Evolutionary conservation across 108 stramenopile species (phyloP).

Genomic region (Nitzschia inconspicua): DNA sequence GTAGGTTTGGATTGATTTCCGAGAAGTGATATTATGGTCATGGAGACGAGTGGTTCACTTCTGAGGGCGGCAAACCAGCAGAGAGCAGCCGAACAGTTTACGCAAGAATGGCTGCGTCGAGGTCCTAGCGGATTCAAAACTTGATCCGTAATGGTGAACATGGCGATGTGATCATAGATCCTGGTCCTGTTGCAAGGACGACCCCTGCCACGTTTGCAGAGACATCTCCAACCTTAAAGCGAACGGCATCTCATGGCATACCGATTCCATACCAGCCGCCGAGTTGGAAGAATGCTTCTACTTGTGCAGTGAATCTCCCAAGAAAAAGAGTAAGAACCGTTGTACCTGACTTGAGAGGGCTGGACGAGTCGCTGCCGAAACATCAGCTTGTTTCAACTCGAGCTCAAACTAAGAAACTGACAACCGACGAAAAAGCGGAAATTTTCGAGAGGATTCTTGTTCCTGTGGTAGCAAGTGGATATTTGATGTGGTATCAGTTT

Average conservation of each 20-base stretch:
- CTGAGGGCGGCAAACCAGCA: not conserved
- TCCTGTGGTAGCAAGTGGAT: slow-evolving; percentile 12
- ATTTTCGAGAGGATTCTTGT: slow-evolving; percentile 11
- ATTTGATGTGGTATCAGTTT: slow-evolving; percentile 12
- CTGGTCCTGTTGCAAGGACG: not conserved
- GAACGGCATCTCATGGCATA: too few species aligned
- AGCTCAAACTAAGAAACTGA: not conserved
- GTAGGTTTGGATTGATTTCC: too few species aligned
- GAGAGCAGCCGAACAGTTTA: slow-evolving; percentile 2
- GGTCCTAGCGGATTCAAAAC: not conserved
- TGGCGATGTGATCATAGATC: not conserved
- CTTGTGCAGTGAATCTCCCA: too few species aligned
- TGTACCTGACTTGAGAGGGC: too few species aligned
- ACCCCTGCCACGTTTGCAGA: not conserved
- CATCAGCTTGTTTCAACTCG: too few species aligned
- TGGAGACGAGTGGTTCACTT: slow-evolving; percentile 1
- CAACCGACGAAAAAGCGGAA: not conserved
- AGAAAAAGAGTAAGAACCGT: too few species aligned
- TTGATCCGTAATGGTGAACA: not conserved
- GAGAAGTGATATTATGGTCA: too few species aligned
- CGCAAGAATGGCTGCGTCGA: slow-evolving; percentile 9
- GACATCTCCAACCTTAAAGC: too few species aligned
- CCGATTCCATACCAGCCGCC: too few species aligned
- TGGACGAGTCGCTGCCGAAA: too few species aligned
- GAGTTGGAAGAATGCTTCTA: too few species aligned